A percentile compares a stretch with the other conserved stretches of the same genome.
phyloP scores from a whole-genome alignment of 2,329 filamentous ascomycete species.

The Alternaria atra region DNA sequence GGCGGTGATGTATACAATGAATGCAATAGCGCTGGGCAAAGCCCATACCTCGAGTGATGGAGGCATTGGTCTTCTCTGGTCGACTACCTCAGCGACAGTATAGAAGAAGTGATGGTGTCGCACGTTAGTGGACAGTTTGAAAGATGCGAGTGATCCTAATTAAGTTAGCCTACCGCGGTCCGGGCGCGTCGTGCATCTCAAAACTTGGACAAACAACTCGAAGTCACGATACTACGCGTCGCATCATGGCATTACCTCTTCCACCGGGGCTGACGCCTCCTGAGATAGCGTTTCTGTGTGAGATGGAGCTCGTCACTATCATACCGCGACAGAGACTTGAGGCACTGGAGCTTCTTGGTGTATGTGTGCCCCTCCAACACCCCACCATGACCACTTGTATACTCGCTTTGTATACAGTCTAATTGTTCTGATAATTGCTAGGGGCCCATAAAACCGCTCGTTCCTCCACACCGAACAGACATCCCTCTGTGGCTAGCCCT shows the following conservation, averaged over 20 bases:
- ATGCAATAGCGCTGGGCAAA: slow-evolving; percentile 31
- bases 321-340: slow-evolving; percentile 91
- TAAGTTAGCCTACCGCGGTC: slow-evolving; percentile 25
- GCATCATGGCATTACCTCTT: slow-evolving; percentile 67
- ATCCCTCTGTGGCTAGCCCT: slow-evolving; percentile 94
- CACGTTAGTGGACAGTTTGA: not conserved
- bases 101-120: slow-evolving; percentile 3
- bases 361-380: slow-evolving; percentile 63
- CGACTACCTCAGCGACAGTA: not conserved
- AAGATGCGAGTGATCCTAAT: slow-evolving; percentile 20
- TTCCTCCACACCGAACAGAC: slow-evolving; percentile 80
- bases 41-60: slow-evolving; percentile 34
- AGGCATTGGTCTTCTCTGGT: slow-evolving; percentile 26
- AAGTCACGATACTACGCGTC: slow-evolving; percentile 34
- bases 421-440: slow-evolving; percentile 52
- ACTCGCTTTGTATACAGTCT: not conserved
- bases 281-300: slow-evolving; percentile 92
- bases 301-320: slow-evolving; percentile 96
- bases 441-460: slow-evolving; percentile 79
- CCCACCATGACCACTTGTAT: slow-evolving; percentile 28
- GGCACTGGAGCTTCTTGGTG: slow-evolving; percentile 82
- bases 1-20: slow-evolving; percentile 29
- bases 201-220: slow-evolving; percentile 19
- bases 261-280: slow-evolving; percentile 77
- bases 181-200: slow-evolving; percentile 16